Conservation (phyloP, 1,139 yeast genomes). For the Chernovozyma aurita region DNA sequence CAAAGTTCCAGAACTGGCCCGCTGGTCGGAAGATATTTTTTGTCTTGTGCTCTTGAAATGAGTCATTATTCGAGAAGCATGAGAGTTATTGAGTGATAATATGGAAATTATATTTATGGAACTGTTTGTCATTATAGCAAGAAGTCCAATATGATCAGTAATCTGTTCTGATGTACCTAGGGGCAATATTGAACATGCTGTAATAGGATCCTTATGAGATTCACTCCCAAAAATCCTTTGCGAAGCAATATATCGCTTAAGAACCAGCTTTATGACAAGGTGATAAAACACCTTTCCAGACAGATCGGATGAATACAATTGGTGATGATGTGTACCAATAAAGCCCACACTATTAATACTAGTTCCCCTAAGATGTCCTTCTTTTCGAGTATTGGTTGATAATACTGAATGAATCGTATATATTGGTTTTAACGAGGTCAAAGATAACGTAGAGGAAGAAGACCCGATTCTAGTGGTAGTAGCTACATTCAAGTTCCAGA, state of each 20-base stretch:
- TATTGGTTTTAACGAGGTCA: conserved; percentile 1
- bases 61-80: conserved; percentile 32
- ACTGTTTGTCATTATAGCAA: conserved; percentile 57
- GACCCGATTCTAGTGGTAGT: neutral
- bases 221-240: conserved; percentile 51
- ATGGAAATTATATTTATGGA: conserved; percentile 53
- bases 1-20: neutral
- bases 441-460: conserved; percentile 3
- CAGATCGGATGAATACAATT: conserved; percentile 55
- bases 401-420: neutral
- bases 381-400: conserved; percentile 9
- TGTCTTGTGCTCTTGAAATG: conserved; percentile 40
- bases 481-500: conserved; percentile 24
- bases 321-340: conserved; percentile 52
- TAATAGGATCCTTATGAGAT: conserved; percentile 18
- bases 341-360: conserved; percentile 50
- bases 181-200: conserved; percentile 45
- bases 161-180: conserved; percentile 47
- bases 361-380: conserved; percentile 51
- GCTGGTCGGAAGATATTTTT: conserved; percentile 15
- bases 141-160: conserved; percentile 53
- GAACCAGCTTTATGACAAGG: conserved; percentile 50
- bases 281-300: conserved; percentile 60
- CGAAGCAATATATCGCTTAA: conserved; percentile 48
- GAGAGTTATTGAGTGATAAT: conserved; percentile 39